Base-by-base conservation (phyloP, 257 asterid genomes). In the Prunella vulgaris region DNA sequence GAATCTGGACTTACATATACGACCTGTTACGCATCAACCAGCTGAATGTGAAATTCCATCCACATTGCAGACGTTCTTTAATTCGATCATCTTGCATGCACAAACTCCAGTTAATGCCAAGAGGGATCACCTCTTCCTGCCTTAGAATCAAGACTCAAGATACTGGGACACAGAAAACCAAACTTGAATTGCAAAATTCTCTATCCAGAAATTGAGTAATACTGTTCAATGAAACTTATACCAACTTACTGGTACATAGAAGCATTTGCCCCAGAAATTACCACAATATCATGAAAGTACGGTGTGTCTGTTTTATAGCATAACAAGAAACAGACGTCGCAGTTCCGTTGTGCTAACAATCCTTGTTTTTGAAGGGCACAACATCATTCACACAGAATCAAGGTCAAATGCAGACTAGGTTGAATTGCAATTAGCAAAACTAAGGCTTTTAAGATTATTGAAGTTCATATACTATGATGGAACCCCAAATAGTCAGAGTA, bases 391-490 rank as follows among this genome's bases (percentile, higher is more conserved):
- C 6, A 20, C 25, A 9, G 59, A 52, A 52, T 9, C 13, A 51
- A 32, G 37, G 7, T 32, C 37, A 32, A 5, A 18, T 35, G 20
- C 46, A 59, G 25, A 57, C 30, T 18, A 10, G 5, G 44, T 73
- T 53, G 59, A 22, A 30, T 4, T 2, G 33, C 68, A 60, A 74
- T 68, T 60, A 74, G 70, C 71, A 74, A 15, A 49, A 52, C 51
- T 1, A 35, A 38, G 44, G 63, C 3, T n/a, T 59, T 56, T 15
- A 28, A 58, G 59, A 60, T 37, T 35, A 44, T 25, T 38, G 24
- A 60, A 60, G 70, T 35, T 40, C 25, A 51, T 42, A 32, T 46
- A 64, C 35, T 27, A 70, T 35, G 33, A 49, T 25, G 60, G 37
- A 25, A 24, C 35, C 32, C 10, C 46, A 46, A 53, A 42, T 53